Base-by-base conservation (phyloP, 371 early-diverging fungal species). In the Phascolomyces articulosus region DNA sequence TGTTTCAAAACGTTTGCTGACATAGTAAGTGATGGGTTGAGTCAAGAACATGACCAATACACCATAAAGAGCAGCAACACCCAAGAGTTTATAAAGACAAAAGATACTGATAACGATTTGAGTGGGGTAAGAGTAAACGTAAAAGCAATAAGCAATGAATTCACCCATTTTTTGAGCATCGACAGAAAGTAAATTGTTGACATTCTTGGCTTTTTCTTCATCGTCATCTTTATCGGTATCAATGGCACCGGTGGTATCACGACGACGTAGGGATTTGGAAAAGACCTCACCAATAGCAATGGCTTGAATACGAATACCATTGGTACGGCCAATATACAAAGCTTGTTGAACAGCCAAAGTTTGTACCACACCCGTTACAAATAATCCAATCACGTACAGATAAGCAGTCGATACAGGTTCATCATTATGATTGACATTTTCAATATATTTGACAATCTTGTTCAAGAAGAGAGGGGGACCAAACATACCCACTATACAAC, bases 51-150 rank as follows among this genome's bases (percentile, higher is more conserved):
- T 85, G 57, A 87, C 71, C 7, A 77, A 64, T 1, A 91, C 80
- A 29, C 93, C 92, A 55, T 82, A 84, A 20, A 92, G 58, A 21
- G 91, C 83, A 7, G 91, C 73, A 2, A 68, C 64, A 20, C 93
- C 93, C 40, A 93, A 72, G 20, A 90, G 71, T 55, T 74, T 73
- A 64, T 88, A 88, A 53, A 93, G 69, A 66, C 84, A 83, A 70
- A 83, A 79, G 18, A 87, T 72, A 24, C 90, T 87, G 27, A 90
- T 58, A 2, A 76, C 26, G 26, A 90, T 80, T 63, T 87, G 86
- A 15, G 90, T 60, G 2, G 89, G 89, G 40, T 77, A 78, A 11
- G 82, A 81, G 59, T 90, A 90, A 18, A 88, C 60, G 11, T 84
- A 83, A 29, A 84, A 85, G 16, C 84, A 58, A 29, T 87, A 87